Percentiles rank a stretch among this genome's conserved stretches.
Conservation (phyloP, 495 filamentous ascomycete species). For the Podospora bellae-mahoneyi region DNA sequence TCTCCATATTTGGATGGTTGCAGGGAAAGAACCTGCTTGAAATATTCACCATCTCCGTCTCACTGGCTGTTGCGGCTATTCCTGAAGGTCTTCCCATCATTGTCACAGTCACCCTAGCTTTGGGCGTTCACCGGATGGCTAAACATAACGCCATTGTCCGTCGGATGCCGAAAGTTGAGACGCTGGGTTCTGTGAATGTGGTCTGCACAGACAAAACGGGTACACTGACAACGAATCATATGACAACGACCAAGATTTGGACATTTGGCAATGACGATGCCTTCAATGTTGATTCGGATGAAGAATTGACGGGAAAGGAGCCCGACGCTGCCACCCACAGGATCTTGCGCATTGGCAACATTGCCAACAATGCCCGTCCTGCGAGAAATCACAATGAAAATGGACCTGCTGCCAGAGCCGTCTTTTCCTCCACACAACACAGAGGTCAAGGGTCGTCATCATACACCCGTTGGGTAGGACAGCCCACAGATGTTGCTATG, state of each 20-base stretch:
- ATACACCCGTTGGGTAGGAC: constrained; percentile 90
- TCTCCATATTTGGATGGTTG: constrained; percentile 81
- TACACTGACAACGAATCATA: constrained; percentile 91
- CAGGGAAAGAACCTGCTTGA: constrained; percentile 87
- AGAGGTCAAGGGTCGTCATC: constrained; percentile 54
- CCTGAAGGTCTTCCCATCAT: constrained; percentile 97
- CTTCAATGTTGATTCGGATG: constrained; percentile 70
- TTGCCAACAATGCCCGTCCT: constrained; percentile 91
- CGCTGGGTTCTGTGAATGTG: constrained; percentile 95
- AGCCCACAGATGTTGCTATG: constrained; percentile 94
- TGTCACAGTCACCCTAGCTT: constrained; percentile 90
- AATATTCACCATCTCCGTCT: constrained; percentile 97
- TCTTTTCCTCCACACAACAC: constrained; percentile 71
- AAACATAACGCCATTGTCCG: constrained; percentile 90
- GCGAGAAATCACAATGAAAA: constrained; percentile 56
- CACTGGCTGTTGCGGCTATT: constrained; percentile 93
- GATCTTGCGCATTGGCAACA: constrained; percentile 85
- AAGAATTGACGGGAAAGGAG: constrained; percentile 54
- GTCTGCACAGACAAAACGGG: constrained; percentile 98
- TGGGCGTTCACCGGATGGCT: constrained; percentile 95
- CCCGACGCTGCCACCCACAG: constrained; percentile 70
- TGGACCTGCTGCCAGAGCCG: constrained; percentile 65
- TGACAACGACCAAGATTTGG: constrained; percentile 98
- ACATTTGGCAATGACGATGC: constrained; percentile 70
- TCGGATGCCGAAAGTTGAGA: constrained; percentile 93